These are phyloP conservation scores for carrot (Daucus carota) DNA, from an alignment of 129 eudicot genomes.

Conservation along the genomic window DH1_v3.0 NC_030384.2:29837501-29838000, in stretches of 20 bases:
- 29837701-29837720: constrained; percentile 41
- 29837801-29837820: constrained; percentile 75
- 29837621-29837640: constrained; percentile 37
- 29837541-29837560: constrained; percentile 20
- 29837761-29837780: constrained; percentile 85
- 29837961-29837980: constrained; percentile 44
- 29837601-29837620: constrained; percentile 37
- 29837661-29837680: constrained; percentile 35
- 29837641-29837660: constrained; percentile 26
- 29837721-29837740: constrained; percentile 75
- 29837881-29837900: constrained; percentile 71
- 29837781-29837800: constrained; percentile 87
- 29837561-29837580: constrained; percentile 22
- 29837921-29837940: constrained; percentile 29
- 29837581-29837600: constrained; percentile 35
- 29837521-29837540: constrained; percentile 35
- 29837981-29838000: constrained; percentile 41
- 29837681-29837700: constrained; percentile 34
- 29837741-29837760: constrained; percentile 52
- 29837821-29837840: constrained; percentile 88
- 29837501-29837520: constrained; percentile 31
- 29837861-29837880: constrained; percentile 89
- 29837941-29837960: constrained; percentile 57
- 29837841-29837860: constrained; percentile 95
- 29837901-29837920: constrained; percentile 58